phyloP scores from a whole-genome alignment of 164 flowering plant species.

The Umbellularia californica region DNA sequence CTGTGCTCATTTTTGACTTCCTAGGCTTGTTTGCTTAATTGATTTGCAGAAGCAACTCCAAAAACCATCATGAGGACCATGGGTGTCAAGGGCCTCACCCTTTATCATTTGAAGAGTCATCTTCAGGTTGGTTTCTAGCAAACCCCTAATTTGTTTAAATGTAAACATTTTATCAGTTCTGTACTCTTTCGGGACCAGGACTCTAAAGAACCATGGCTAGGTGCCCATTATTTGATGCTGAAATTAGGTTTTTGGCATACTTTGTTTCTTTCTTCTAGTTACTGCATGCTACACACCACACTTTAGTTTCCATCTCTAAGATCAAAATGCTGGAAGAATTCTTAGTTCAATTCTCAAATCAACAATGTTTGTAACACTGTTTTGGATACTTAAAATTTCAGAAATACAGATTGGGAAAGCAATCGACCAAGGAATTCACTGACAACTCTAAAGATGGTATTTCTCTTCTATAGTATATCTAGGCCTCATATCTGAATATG shows the following conservation, averaged over 20 bases:
- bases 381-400: conserved; percentile 28
- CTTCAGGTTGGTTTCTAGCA: conserved; percentile 56
- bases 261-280: background rate
- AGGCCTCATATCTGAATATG: conserved; percentile 3
- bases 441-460: conserved; percentile 88
- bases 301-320: background rate
- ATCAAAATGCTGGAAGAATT: background rate
- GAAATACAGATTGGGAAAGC: conserved; percentile 94
- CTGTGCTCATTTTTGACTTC: conserved; percentile 2
- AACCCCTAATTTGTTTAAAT: background rate
- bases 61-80: conserved; percentile 84
- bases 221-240: background rate
- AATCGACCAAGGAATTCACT: conserved; percentile 67
- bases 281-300: background rate
- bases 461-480: too few relatives aligned
- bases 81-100: conserved; percentile 91
- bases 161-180: background rate
- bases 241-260: background rate
- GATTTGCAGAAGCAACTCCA: conserved; percentile 83
- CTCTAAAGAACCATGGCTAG: background rate
- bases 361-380: background rate
- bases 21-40: conserved; percentile 2
- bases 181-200: background rate
- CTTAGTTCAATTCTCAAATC: background rate
- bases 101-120: conserved; percentile 87